Conservation (phyloP, 2,329 filamentous ascomycete genomes). For the Peltaster fructicola region DNA sequence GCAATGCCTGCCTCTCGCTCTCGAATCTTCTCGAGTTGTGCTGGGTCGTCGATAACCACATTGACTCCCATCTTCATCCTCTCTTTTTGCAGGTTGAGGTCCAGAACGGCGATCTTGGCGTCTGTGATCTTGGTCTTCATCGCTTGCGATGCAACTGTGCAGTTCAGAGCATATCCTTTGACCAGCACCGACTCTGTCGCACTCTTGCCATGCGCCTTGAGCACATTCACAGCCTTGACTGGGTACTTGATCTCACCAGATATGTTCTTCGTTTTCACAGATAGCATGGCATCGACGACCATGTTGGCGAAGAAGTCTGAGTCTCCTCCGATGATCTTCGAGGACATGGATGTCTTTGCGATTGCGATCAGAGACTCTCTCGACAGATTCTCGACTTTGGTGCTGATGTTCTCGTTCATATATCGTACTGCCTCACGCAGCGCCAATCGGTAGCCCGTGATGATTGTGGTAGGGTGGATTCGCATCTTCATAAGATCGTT, state of each 20-base stretch:
- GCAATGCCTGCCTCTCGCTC: conserved; percentile 85
- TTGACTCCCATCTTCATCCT: conserved; percentile 98
- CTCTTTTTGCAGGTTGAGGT: conserved; percentile 98
- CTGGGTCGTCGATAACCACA: conserved; percentile 92
- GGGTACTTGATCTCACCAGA: conserved; percentile 87
- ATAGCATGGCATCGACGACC: conserved; percentile 89
- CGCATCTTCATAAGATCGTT: conserved; percentile 99
- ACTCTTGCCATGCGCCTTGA: conserved; percentile 95
- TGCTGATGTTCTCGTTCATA: conserved; percentile 96
- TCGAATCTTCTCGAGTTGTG: conserved; percentile 93
- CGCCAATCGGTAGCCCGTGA: conserved; percentile 90
- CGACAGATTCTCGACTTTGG: conserved; percentile 81
- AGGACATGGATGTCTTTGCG: conserved; percentile 97
- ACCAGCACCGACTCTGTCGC: conserved; percentile 73
- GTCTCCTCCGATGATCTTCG: conserved; percentile 93
- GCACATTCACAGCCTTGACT: conserved; percentile 95
- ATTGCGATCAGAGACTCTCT: conserved; percentile 85
- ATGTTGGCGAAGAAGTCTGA: conserved; percentile 95
- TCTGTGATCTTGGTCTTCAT: conserved; percentile 88
- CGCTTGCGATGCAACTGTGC: conserved; percentile 92
- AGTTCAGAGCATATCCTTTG: conserved; percentile 95
- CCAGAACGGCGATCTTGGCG: conserved; percentile 89
- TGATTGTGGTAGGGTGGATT: conserved; percentile 98
- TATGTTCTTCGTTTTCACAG: conserved; percentile 86
- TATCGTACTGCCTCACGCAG: conserved; percentile 94